A percentile compares a stretch with the other conserved stretches of the same genome.
Evolutionary conservation across 2,329 filamentous ascomycete genomes (phyloP).

Genomic region (Aspergillus candidus): DNA sequence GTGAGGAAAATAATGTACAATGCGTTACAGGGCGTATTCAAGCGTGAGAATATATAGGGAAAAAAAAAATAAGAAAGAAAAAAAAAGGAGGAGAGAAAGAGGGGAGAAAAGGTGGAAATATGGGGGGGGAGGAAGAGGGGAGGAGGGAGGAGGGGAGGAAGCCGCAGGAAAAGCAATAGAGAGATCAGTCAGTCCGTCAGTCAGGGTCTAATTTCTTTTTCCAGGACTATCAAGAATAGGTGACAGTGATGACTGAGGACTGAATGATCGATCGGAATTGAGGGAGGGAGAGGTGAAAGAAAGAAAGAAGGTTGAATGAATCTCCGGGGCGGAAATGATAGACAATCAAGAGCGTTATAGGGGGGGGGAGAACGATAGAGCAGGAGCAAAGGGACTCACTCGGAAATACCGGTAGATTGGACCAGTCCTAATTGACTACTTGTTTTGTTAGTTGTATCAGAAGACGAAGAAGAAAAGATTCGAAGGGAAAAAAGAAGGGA

Average conservation of each 20-base stretch:
- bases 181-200: not conserved
- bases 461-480: not conserved
- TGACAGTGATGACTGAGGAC: too few species aligned
- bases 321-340: too few species aligned
- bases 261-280: too few species aligned
- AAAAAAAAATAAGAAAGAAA: slow-evolving; percentile 3
- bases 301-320: too few species aligned
- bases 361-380: too few species aligned
- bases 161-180: slow-evolving; percentile 1
- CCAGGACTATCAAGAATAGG: too few species aligned
- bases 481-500: not conserved
- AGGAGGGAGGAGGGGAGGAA: slow-evolving; percentile 1
- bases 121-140: slow-evolving; percentile 1
- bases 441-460: not conserved
- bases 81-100: slow-evolving; percentile 8
- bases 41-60: not conserved
- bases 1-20: too few species aligned
- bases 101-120: not conserved
- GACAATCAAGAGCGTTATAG: too few species aligned
- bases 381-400: not conserved
- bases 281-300: too few species aligned
- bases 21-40: too few species aligned
- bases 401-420: not conserved
- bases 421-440: not conserved
- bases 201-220: not conserved